Evolutionary conservation across 1,139 yeast genomes (phyloP), one percentile per base, ranked within the genome.

Genomic region (Geotrichum restrictum): DNA sequence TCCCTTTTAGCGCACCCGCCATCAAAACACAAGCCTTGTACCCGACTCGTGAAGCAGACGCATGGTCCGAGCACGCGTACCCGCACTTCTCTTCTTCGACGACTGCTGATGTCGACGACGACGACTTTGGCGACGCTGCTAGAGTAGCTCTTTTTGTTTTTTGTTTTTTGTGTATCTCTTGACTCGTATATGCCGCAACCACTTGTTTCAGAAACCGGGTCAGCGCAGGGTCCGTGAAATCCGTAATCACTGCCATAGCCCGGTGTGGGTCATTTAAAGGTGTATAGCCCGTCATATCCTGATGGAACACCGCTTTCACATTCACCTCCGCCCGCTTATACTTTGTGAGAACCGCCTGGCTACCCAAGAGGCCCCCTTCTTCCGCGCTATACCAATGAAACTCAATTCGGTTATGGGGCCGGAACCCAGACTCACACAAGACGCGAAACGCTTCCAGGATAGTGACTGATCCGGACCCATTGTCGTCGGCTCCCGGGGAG

Each of bases 401-500:
- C 67, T 91, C 96, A 29, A 91, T 70, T 0, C 95, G 81, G 68
- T 88, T 87, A 55, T 77, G 72, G 2, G 93, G 91, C 54, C 69
- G 64, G 60, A 80, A 76, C 0, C 77, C 80, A 11, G 63, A 52
- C 21, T 71, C 73, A 14, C 41, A 86, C 34, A 49, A 70, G 10
- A 86, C 69, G 57, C 94, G 78, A 62, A 89, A 77, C 0, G 89
- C 82, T 66, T 89, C 96, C 53, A 88, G 70, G 42, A 79, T 78
- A 2, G 96, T 85, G 6, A 85, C 83, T 2, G 91, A 83, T 7
- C 98, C 98, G 3, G 93, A 82, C 1, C 96, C 96, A 67, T 91
- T 88, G 64, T 91, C 98, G 67, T 91, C 98, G 3, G 96, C 97
- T 4, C 98, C 98, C 1, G 98, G 98, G 0, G 97, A 89, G 45